Base-by-base conservation (phyloP, 1,284 basidiomycete genomes). In the Moniliophthora roreri region DNA sequence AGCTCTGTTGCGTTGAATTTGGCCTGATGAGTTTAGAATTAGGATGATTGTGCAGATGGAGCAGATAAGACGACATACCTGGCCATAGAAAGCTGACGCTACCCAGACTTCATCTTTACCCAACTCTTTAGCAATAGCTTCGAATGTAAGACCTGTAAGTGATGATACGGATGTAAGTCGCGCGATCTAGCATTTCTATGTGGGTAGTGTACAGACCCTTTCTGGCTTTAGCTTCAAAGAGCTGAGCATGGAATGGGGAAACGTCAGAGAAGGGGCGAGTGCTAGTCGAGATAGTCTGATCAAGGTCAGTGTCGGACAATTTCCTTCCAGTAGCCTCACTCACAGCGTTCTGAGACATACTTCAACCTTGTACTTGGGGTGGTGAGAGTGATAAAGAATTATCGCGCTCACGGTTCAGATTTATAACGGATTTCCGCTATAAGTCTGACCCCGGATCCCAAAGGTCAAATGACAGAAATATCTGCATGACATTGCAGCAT, bases 81-180 rank as follows among this genome's bases (percentile, higher is more conserved):
- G 91, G 7, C 89, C 92, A 61, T 92, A 94, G 71, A 95, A 92
- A 38, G 89, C 79, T 0, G 91, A 83, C 1, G 92, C 92, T n/a
- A 92, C 80, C 90, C 90, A 95, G 36, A 94, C 80, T 68, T 95
- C 92, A 61, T 91, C 88, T 62, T 81, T 84, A n/a, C 79, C 81
- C 54, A 94, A 78, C 11, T 75, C 74, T 55, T 85, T 75, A 4
- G 81, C 89, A 58, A 94, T 84, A 45, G 82, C 72, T 46, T 84
- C 88, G 59, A 93, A 94, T 11, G 85, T 86, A 56, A 89, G 62
- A 16, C 84, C 88, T 86, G 60, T 32, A 24, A 41, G 28, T 36
- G 15, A 49, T 23, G 8, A 15, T 57, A 21, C 62, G 50, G 41
- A 48, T 32, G 42, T 53, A 45, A 50, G 20, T 26, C 47, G 18